Evolutionary conservation across 768 basidiomycete genomes (phyloP), one percentile per base, ranked within the genome.

Genomic region (Postia placenta): DNA sequence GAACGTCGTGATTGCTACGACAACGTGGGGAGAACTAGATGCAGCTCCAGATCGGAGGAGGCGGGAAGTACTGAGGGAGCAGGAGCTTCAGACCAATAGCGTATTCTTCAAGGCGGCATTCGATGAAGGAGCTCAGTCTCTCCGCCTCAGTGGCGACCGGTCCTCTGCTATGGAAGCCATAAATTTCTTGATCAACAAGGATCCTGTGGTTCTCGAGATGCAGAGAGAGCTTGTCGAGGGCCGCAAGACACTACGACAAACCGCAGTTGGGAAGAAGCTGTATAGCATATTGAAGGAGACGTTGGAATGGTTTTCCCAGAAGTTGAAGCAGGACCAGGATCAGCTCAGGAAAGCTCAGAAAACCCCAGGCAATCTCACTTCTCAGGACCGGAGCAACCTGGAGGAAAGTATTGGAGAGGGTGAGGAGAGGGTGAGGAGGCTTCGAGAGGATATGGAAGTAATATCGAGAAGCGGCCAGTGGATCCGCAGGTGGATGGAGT

Each of bases 201-300:
- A 64, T 23, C 71, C 79, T 0, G 54, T 69, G 2, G 66, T 72
- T 2, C 65, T 82, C 2, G 68, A 69, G 20, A 80, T 83, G 42
- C 80, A 81, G 52, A 63, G 67, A 25, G 80, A 83, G 56, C 63
- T 81, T 11, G 76, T 80, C 3, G 72, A 73, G 46, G 63, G 74
- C 52, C 67, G 66, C 9, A 22, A 12, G 39, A 12, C 7, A 7
- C 11, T 40, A 7, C 20, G 12, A 17, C 39, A 40, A 17, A 40
- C 39, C 7, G 39, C 9, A 7, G 19, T 40, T 7, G 39, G 20
- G 12, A n/a, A n/a, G n/a, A n/a, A n/a, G n/a, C n/a, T n/a, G n/a
- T n/a, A n/a, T n/a, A 35, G n/a, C 33, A 35, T 9, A 35, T 35
- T 35, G 33, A 9, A 35, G 11, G 33, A 9, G 11, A 35, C n/a